Evolutionary conservation across 305 asterid genomes (phyloP).

Genomic region (Fraxinus baroniana): DNA sequence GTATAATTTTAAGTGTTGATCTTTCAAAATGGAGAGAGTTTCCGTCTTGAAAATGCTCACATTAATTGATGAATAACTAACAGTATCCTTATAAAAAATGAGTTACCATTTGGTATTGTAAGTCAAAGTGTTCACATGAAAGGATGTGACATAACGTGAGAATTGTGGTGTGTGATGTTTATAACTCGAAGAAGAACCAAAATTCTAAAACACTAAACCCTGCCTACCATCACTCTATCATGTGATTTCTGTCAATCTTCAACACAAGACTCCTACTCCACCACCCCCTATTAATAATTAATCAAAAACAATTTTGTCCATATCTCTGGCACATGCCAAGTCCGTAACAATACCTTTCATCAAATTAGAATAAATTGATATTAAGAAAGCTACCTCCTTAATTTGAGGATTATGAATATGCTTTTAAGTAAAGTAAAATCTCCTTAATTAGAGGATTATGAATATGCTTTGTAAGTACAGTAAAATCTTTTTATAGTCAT

Average conservation of each 20-base stretch:
- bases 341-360: constrained; percentile 23
- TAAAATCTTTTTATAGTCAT: neutral
- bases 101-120: neutral
- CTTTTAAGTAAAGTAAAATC: neutral
- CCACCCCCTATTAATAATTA: neutral
- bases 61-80: too few species aligned
- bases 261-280: neutral
- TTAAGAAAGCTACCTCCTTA: neutral
- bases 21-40: too few species aligned
- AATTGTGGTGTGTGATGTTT: neutral
- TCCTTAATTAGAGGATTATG: too few species aligned
- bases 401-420: neutral
- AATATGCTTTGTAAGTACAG: too few species aligned
- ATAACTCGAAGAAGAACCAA: neutral
- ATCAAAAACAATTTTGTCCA: neutral
- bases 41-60: too few species aligned
- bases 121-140: constrained; percentile 9
- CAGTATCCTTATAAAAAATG: neutral
- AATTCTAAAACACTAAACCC: neutral
- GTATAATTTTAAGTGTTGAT: too few species aligned
- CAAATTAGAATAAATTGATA: neutral
- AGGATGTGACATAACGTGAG: neutral
- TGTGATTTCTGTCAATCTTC: neutral
- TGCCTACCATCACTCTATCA: neutral
- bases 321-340: constrained; percentile 20